Base-by-base conservation (phyloP, 768 basidiomycete species). In the Trametes cubensis region DNA sequence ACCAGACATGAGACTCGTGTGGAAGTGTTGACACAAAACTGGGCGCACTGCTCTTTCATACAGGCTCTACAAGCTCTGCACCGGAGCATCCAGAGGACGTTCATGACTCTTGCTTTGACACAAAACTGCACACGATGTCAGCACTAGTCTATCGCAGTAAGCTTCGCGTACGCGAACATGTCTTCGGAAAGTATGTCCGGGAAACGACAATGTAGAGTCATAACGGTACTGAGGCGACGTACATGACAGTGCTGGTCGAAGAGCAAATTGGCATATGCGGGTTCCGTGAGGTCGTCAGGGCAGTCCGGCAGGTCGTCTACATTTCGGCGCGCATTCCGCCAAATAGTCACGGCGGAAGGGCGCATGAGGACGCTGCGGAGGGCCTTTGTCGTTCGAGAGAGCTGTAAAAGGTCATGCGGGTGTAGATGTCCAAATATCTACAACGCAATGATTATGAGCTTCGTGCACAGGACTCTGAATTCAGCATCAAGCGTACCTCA, bases 211-310 rank as follows among this genome's bases (percentile, higher is more conserved):
- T 6, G 13, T 5, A 44, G 42, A 15, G 10, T 11, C 11, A 4
- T 34, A 10, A 2, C n/a, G 13, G 25, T 49, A 26, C 48, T 34
- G 14, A 28, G 18, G 30, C 48, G 26, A 58, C 62, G 34, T 30
- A 74, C 75, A 60, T 76, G 72, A 63, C 76, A 78, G 47, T 69
- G 64, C 13, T 65, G 48, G 28, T 72, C 70, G 52, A 76, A 75
- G 11, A 69, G 61, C 4, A 78, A 62, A 23, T 57, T 56, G 30
- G 61, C 61, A 18, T 57, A 62, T 13, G 47, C 48, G 6, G 61
- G 61, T 23, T 62, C 61, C 2, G 55, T 53, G 20, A 62, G 61
- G 49, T 62, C 61, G 11, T 49, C 30, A 17, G 61, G 61, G 26
- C 61, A 62, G 20, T 57, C 41, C 2, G 61, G 61, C 17, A 62